phyloP scores from a whole-genome alignment of 805 yeast genomes.

The Kregervanrija pseudodelftensis region DNA sequence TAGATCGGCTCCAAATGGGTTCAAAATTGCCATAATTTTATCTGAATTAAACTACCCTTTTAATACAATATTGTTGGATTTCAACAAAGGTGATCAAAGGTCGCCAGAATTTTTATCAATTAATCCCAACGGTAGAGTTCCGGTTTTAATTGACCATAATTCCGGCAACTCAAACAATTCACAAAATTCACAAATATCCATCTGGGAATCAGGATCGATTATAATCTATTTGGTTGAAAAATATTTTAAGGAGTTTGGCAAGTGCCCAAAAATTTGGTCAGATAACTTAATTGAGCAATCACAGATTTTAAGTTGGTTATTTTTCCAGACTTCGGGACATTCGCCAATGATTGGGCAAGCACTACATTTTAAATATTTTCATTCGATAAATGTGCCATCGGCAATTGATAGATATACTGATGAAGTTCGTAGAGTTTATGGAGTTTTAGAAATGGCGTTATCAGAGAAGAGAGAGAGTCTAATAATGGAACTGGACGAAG shows the following conservation, averaged over 20 bases:
- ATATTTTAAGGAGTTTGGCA: constrained; percentile 53
- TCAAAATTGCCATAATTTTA: constrained; percentile 86
- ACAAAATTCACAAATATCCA: constrained; percentile 54
- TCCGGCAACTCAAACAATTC: constrained; percentile 21
- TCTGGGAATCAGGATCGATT: constrained; percentile 96
- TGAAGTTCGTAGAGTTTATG: constrained; percentile 88
- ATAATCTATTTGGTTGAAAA: constrained; percentile 73
- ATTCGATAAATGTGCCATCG: constrained; percentile 73
- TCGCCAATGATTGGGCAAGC: constrained; percentile 99
- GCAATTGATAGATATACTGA: constrained; percentile 89
- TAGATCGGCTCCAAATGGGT: constrained; percentile 90
- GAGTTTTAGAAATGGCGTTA: constrained; percentile 89
- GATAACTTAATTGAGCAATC: constrained; percentile 72
- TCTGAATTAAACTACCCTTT: constrained; percentile 76
- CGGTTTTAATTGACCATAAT: constrained; percentile 86
- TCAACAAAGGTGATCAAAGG: constrained; percentile 83
- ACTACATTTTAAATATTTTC: constrained; percentile 86
- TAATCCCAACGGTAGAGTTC: constrained; percentile 94
- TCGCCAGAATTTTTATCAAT: constrained; percentile 91
- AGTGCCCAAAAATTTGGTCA: constrained; percentile 70
- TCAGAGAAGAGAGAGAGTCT: constrained; percentile 89
- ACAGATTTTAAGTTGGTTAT: constrained; percentile 82
- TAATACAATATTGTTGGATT: constrained; percentile 78
- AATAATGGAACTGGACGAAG: constrained; percentile 82
- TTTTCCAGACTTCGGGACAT: constrained; percentile 93